phyloP scores from a whole-genome alignment of 2,329 filamentous ascomycete species.

The Hypoxylon sp. region DNA sequence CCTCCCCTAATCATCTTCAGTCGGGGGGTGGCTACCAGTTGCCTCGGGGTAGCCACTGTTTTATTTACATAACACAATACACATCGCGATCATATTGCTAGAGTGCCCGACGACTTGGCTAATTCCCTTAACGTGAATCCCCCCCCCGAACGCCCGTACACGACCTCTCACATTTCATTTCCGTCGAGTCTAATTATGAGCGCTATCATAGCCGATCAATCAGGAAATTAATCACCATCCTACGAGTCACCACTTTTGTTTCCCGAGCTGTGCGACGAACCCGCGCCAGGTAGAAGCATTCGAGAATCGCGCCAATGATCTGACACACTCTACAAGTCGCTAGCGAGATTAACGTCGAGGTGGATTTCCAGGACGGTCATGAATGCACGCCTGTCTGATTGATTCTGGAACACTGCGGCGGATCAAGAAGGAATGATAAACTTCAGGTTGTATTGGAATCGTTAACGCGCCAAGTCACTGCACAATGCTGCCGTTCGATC shows the following conservation, averaged over 20 bases:
- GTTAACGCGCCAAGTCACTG: constrained; percentile 26
- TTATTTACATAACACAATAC: constrained; percentile 32
- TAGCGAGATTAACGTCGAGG: constrained; percentile 20
- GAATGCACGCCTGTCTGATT: constrained; percentile 35
- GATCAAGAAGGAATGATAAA: constrained; percentile 31
- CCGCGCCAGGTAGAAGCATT: constrained; percentile 19
- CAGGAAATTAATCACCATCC: constrained; percentile 24
- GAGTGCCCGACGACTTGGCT: constrained; percentile 41
- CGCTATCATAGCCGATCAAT: constrained; percentile 18
- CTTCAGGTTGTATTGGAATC: constrained; percentile 25
- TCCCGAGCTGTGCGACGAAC: constrained; percentile 24
- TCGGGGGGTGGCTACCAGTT: constrained; percentile 51
- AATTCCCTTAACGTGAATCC: constrained; percentile 45
- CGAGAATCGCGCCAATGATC: constrained; percentile 28
- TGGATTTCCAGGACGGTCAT: constrained; percentile 30
- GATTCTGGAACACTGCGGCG: constrained; percentile 36
- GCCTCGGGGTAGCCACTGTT: constrained; percentile 47
- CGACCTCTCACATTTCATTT: constrained; percentile 25
- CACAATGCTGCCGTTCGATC: constrained; percentile 64
- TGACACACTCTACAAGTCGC: constrained; percentile 9
- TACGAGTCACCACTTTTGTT: constrained; percentile 17
- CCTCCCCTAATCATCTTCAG: constrained; percentile 41
- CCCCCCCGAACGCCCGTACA: constrained; percentile 24
- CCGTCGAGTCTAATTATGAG: constrained; percentile 34
- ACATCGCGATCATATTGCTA: constrained; percentile 31